Evolutionary conservation across 2,329 filamentous ascomycete genomes (phyloP).

Genomic region (Pochonia chlamydosporia): DNA sequence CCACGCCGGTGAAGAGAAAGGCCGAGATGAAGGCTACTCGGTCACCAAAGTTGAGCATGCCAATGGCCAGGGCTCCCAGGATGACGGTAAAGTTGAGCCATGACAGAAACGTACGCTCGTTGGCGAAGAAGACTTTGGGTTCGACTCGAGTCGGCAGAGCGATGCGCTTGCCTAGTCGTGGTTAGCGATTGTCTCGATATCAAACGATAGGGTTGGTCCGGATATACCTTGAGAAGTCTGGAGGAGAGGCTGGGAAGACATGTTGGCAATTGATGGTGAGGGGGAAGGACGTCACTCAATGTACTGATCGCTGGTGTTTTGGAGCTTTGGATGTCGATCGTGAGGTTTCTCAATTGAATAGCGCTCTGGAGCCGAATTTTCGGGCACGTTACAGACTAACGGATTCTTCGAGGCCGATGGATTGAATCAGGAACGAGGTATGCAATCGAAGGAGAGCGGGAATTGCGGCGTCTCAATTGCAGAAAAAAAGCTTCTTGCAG

Average conservation of each 20-base stretch:
- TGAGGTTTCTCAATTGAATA: neutral
- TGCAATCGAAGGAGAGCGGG: neutral
- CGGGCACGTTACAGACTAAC: neutral
- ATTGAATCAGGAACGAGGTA: neutral
- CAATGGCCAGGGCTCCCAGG: slow-evolving; percentile 90
- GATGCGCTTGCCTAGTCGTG: slow-evolving; percentile 85
- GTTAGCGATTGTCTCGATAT: slow-evolving; percentile 15
- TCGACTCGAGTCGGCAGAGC: slow-evolving; percentile 96
- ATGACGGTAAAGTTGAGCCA: slow-evolving; percentile 99
- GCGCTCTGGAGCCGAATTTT: neutral
- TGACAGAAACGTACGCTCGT: slow-evolving; percentile 97
- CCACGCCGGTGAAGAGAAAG: slow-evolving; percentile 87
- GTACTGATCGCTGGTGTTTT: neutral
- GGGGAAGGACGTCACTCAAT: neutral
- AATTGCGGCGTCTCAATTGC: neutral
- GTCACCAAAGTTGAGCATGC: slow-evolving; percentile 97
- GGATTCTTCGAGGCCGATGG: neutral
- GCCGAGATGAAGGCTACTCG: slow-evolving; percentile 89
- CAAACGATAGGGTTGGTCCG: neutral
- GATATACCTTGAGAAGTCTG: slow-evolving; percentile 79
- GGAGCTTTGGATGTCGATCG: too few species aligned
- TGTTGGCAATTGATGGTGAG: slow-evolving; percentile 34
- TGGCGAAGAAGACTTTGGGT: slow-evolving; percentile 99
- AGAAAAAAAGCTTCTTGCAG: neutral
- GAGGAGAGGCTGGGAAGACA: slow-evolving; percentile 96